Conservation (phyloP, 768 basidiomycete genomes). For the Leccinum variicolor region DNA sequence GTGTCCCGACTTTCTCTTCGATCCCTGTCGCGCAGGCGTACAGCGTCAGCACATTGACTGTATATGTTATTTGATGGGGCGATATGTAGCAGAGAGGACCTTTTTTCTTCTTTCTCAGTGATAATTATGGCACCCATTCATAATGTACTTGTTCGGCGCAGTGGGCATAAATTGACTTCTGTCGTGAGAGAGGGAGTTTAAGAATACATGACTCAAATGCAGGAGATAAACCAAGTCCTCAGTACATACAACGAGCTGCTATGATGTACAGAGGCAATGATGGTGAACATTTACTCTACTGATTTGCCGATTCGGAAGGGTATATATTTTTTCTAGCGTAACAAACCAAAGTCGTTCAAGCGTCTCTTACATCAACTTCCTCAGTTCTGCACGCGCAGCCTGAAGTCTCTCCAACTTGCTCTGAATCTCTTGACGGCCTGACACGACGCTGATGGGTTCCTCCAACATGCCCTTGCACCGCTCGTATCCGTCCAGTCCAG, state of each 20-base stretch:
- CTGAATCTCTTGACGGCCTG: slow-evolving; percentile 43
- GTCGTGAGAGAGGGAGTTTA: not conserved
- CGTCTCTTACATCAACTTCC: slow-evolving; percentile 13
- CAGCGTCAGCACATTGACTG: slow-evolving; percentile 32
- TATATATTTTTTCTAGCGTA: not conserved
- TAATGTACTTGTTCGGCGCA: too few species aligned
- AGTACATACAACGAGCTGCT: not conserved
- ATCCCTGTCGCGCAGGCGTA: slow-evolving; percentile 27
- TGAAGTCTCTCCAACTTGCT: slow-evolving; percentile 51
- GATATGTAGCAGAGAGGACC: not conserved
- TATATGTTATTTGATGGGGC: not conserved
- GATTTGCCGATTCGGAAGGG: not conserved
- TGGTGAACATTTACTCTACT: not conserved
- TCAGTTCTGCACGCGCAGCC: slow-evolving; percentile 42
- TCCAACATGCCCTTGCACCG: slow-evolving; percentile 52
- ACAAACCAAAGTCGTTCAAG: not conserved
- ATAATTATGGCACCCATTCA: not conserved
- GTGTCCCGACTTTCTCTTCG: not conserved
- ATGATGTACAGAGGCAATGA: not conserved
- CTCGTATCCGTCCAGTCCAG: slow-evolving; percentile 40
- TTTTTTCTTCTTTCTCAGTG: not conserved
- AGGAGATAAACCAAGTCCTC: too few species aligned
- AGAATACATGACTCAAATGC: not conserved
- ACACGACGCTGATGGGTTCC: slow-evolving; percentile 45
- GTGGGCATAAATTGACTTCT: not conserved